Evolutionary conservation across 805 yeast species (phyloP), one percentile per base, ranked within the genome.

Genomic region (Blastobotrys mokoenaii): DNA sequence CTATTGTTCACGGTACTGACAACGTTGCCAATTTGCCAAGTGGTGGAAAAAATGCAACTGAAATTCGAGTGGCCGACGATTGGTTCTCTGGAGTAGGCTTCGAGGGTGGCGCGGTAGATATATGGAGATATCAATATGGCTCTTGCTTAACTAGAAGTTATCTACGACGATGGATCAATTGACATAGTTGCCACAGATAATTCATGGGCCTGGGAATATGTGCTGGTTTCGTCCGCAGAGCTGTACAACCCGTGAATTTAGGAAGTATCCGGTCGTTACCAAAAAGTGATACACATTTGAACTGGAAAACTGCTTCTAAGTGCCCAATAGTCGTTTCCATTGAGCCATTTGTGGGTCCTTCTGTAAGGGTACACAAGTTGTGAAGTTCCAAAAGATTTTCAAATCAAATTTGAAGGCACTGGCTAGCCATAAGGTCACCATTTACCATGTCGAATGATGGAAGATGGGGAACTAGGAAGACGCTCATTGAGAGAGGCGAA

Each of bases 71-170:
- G 15, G 58, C 54, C 10, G 50, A 58, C 11, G 62, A 61, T 11
- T 58, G 62, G 61, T 58, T 44, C 40, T 47, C 54, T 18, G 61
- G 61, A 3, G 37, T 43, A 27, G 61, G 60, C 9, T 58, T 56
- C 45, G 54, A 50, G 14, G 62, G 61, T 11, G 60, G 59, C 2
- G 43, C 44, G 16, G 43, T 35, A 12, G 48, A 54, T 45, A 50
- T 58, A 56, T 40, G 62, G 62, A 8, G 43, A 46, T 15, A 40
- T 39, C 11, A 42, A 53, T 14, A 53, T 54, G 16, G 43, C 56
- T 8, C 51, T 57, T 45, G 42, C 57, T 30, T 51, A 47, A 40
- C 40, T 57, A 16, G 47, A 45, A 4, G 27, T 55, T 2, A 44
- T 45, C 8, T 54, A 49, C 44, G 52, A 39, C 3, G 57, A 55